Conservation (phyloP, 495 filamentous ascomycete genomes). For the Penicillium cataractarum region DNA sequence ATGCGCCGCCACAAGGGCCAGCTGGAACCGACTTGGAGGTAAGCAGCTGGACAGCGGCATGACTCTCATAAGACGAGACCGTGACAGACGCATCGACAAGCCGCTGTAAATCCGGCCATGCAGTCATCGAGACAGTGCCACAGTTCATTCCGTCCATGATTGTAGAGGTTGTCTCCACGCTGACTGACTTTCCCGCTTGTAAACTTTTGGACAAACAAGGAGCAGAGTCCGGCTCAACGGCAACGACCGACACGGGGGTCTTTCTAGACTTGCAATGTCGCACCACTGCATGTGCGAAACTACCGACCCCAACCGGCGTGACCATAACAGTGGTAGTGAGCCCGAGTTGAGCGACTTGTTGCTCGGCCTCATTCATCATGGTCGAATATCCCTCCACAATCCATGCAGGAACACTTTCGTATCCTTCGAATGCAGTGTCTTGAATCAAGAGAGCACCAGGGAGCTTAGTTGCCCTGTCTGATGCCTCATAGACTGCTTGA, state of each 20-base stretch:
- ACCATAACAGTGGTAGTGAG: slow-evolving; percentile 47
- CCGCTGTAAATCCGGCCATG: slow-evolving; percentile 59
- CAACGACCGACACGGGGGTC: slow-evolving; percentile 45
- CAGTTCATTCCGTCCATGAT: slow-evolving; percentile 74
- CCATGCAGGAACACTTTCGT: slow-evolving; percentile 67
- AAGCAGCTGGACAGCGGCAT: slow-evolving; percentile 55
- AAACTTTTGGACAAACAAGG: slow-evolving; percentile 60
- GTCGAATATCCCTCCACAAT: slow-evolving; percentile 75
- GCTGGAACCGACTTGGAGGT: slow-evolving; percentile 45
- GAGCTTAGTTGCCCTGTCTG: slow-evolving; percentile 32
- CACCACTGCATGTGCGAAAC: slow-evolving; percentile 62
- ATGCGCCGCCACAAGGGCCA: slow-evolving; percentile 68
- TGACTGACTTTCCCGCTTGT: slow-evolving; percentile 41
- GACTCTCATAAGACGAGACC: slow-evolving; percentile 59
- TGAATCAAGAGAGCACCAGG: slow-evolving; percentile 58
- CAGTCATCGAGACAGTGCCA: slow-evolving; percentile 63
- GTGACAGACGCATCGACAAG: slow-evolving; percentile 62
- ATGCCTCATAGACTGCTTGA: slow-evolving; percentile 52
- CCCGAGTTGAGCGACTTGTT: slow-evolving; percentile 46
- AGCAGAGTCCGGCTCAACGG: slow-evolving; percentile 67
- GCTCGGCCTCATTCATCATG: slow-evolving; percentile 65
- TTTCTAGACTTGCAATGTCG: slow-evolving; percentile 56
- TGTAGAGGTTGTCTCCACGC: slow-evolving; percentile 53
- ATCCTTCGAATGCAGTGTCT: slow-evolving; percentile 65
- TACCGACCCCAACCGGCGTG: slow-evolving; percentile 67